phyloP scores from a whole-genome alignment of 176 grass and related monocot species.

The Oryza nivara region DNA sequence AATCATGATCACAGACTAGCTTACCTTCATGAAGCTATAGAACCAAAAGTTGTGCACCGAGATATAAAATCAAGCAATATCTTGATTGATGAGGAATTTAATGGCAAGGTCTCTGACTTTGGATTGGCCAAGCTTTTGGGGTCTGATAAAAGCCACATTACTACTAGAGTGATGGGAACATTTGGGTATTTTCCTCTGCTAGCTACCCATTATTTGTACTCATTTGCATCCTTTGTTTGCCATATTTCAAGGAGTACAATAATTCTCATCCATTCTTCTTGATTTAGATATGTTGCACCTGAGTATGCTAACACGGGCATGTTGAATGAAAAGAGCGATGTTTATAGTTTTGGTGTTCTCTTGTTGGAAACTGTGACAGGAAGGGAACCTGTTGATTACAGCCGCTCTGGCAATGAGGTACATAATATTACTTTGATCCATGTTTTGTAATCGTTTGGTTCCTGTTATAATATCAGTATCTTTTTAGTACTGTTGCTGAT shows the following conservation, averaged over 20 bases:
- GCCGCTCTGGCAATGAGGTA: conserved; percentile 85
- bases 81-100: conserved; percentile 96
- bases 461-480: not conserved
- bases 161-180: conserved; percentile 99
- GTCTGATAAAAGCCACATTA: conserved; percentile 92
- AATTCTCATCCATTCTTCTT: conserved; percentile 37
- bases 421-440: not conserved
- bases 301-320: conserved; percentile 98
- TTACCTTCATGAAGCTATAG: conserved; percentile 99
- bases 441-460: conserved; percentile 24
- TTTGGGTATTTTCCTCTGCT: conserved; percentile 63
- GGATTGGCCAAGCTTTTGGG: conserved; percentile 96
- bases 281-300: conserved; percentile 87
- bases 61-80: conserved; percentile 99
- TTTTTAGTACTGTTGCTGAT: not conserved
- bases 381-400: conserved; percentile 92
- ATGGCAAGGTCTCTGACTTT: conserved; percentile 93
- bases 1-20: conserved; percentile 71
- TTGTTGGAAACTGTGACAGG: conserved; percentile 93
- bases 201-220: not conserved
- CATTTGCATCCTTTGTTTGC: conserved; percentile 13
- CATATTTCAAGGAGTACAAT: not conserved
- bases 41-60: conserved; percentile 97
- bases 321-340: conserved; percentile 98
- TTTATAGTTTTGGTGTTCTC: conserved; percentile 96